These are phyloP conservation scores for Fomitopsis betulina DNA, from an alignment of 1,284 basidiomycete genomes.

Conservation along the genomic window DNA sequence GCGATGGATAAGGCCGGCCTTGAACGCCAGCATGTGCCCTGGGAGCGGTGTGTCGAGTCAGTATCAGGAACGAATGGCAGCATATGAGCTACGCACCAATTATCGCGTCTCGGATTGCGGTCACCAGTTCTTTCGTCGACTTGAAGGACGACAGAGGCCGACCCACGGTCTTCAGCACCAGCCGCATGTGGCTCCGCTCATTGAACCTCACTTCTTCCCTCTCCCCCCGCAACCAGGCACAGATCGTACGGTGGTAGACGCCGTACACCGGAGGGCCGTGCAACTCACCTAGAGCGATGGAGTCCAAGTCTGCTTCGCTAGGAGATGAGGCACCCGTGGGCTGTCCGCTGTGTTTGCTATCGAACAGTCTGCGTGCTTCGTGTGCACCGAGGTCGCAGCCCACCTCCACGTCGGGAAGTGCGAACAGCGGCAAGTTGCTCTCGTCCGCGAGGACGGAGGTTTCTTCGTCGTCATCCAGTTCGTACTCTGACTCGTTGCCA, in stretches of 20 bases:
- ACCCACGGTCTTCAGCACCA: background rate
- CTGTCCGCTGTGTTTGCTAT: background rate
- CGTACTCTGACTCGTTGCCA: too few species aligned
- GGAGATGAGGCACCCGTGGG: too few species aligned
- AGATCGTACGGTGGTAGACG: background rate
- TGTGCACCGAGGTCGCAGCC: background rate
- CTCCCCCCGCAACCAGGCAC: background rate
- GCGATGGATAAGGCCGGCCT: background rate
- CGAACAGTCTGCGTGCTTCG: background rate
- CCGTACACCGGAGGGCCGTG: background rate
- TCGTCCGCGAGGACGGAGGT: background rate
- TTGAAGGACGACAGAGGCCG: background rate
- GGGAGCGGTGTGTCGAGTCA: too few species aligned
- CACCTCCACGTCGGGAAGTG: background rate
- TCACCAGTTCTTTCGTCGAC: background rate
- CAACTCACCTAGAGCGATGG: background rate
- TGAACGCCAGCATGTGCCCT: background rate
- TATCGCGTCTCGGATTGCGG: too few species aligned
- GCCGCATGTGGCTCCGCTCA: too few species aligned
- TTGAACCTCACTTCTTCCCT: background rate
- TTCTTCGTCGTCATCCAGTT: background rate
- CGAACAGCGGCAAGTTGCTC: background rate
- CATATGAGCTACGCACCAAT: background rate
- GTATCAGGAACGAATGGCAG: too few species aligned
- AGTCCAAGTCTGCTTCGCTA: background rate